Evolutionary conservation across 1,139 yeast species (phyloP).

Genomic region (Meyerozyma athensensis): DNA sequence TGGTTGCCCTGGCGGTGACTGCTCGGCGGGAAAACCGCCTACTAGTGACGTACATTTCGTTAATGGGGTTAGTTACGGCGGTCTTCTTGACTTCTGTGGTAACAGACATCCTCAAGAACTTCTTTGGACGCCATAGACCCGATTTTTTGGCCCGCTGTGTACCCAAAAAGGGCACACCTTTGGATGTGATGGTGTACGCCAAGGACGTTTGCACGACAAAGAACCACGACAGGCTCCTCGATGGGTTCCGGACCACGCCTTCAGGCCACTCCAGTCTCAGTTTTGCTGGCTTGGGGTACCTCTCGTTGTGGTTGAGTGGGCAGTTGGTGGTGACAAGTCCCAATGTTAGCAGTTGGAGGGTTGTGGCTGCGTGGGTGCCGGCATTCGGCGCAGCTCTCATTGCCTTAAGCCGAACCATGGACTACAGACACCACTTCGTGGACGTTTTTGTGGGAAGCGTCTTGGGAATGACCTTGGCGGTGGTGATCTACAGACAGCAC

Average conservation of each 20-base stretch:
- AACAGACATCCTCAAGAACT: constrained; percentile 57
- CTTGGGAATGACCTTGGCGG: constrained; percentile 41
- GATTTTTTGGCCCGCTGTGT: constrained; percentile 71
- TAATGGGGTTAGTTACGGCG: constrained; percentile 36
- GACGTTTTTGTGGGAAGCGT: constrained; percentile 61
- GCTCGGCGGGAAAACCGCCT: constrained; percentile 32
- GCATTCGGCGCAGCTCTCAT: constrained; percentile 57
- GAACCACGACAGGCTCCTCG: constrained; percentile 40
- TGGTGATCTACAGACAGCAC: constrained; percentile 36
- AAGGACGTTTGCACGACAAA: constrained; percentile 59
- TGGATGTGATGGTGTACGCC: constrained; percentile 45
- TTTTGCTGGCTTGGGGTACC: constrained; percentile 61
- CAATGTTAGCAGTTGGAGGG: constrained; percentile 55
- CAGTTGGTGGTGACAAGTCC: constrained; percentile 40
- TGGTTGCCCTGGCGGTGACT: constrained; percentile 20
- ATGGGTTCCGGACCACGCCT: constrained; percentile 77
- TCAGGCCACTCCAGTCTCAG: constrained; percentile 70
- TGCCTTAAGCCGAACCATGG: constrained; percentile 70
- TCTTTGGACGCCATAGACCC: constrained; percentile 74
- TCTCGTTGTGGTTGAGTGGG: constrained; percentile 62
- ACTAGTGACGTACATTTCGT: constrained; percentile 37
- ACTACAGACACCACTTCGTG: constrained; percentile 72
- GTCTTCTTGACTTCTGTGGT: constrained; percentile 37
- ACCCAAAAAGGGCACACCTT: constrained; percentile 48
- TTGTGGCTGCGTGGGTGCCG: constrained; percentile 30